Conservation (phyloP, 2,329 filamentous ascomycete species). For the Furcasterigmium sp. region DNA sequence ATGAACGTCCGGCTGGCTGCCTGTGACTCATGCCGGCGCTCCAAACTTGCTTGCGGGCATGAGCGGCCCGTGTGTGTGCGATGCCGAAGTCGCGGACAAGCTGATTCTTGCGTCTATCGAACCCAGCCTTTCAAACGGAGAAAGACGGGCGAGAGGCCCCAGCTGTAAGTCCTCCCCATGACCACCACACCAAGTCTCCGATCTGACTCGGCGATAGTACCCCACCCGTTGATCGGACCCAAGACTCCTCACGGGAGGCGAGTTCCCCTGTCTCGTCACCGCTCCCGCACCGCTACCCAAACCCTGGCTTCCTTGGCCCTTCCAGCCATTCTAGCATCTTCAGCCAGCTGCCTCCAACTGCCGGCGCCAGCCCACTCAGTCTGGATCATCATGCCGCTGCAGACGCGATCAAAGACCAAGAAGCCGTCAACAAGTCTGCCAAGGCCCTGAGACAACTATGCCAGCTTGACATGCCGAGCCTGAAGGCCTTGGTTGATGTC, state of each 20-base stretch:
- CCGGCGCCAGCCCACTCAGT: neutral
- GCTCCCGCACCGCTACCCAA: neutral
- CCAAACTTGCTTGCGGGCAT: constrained; percentile 20
- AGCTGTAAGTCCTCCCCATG: neutral
- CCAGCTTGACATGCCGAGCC: neutral
- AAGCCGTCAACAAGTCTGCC: constrained; percentile 1
- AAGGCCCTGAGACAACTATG: neutral
- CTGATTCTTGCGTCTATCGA: constrained; percentile 12
- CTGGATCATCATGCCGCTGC: neutral
- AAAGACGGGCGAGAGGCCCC: neutral
- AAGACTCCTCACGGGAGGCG: neutral
- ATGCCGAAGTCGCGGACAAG: constrained; percentile 12
- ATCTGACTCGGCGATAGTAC: too few species aligned
- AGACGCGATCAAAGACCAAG: neutral
- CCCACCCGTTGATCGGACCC: too few species aligned
- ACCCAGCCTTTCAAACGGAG: constrained; percentile 8
- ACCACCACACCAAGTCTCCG: neutral
- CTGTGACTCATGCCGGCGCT: constrained; percentile 21
- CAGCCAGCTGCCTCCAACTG: constrained; percentile 1
- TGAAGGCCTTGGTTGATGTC: neutral
- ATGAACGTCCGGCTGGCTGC: constrained; percentile 8
- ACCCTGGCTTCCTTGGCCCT: neutral
- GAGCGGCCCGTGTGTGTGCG: constrained; percentile 18
- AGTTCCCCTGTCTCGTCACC: neutral
- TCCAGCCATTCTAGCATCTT: constrained; percentile 12